Percentiles rank a stretch among this genome's conserved stretches.
Conservation (phyloP, 805 yeast species). For the Nakazawaea sp. region DNA sequence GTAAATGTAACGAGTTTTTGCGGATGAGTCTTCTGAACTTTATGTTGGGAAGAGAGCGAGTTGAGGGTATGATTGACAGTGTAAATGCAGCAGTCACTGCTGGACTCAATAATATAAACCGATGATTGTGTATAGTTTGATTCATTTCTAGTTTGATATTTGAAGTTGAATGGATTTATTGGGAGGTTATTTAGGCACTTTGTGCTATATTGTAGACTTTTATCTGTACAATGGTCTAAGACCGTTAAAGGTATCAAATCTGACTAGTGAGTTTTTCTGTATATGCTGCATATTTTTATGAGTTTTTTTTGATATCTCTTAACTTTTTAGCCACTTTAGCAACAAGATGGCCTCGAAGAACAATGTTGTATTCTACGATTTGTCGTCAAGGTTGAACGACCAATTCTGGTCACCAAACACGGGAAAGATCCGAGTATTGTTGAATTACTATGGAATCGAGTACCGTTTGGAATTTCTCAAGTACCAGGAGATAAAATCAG, state of each 20-base stretch:
- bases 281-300: too few species aligned
- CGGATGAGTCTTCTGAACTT: slow-evolving; percentile 39
- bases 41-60: slow-evolving; percentile 46
- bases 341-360: too few species aligned
- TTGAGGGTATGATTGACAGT: slow-evolving; percentile 35
- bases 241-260: too few species aligned
- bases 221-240: too few species aligned
- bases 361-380: background rate
- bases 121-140: background rate
- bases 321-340: too few species aligned
- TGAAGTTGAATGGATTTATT: too few species aligned
- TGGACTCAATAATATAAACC: slow-evolving; percentile 8
- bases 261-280: too few species aligned
- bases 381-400: background rate
- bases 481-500: background rate
- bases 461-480: background rate
- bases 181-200: slow-evolving; percentile 2
- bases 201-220: too few species aligned
- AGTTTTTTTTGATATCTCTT: too few species aligned
- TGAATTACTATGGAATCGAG: background rate
- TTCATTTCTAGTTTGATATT: too few species aligned
- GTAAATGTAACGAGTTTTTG: slow-evolving; percentile 28
- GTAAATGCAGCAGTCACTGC: slow-evolving; percentile 34
- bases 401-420: slow-evolving; percentile 3
- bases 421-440: background rate